Evolutionary conservation across 2,329 filamentous ascomycete species (phyloP).

Genomic region (Phaeophleospora eucalypticola): DNA sequence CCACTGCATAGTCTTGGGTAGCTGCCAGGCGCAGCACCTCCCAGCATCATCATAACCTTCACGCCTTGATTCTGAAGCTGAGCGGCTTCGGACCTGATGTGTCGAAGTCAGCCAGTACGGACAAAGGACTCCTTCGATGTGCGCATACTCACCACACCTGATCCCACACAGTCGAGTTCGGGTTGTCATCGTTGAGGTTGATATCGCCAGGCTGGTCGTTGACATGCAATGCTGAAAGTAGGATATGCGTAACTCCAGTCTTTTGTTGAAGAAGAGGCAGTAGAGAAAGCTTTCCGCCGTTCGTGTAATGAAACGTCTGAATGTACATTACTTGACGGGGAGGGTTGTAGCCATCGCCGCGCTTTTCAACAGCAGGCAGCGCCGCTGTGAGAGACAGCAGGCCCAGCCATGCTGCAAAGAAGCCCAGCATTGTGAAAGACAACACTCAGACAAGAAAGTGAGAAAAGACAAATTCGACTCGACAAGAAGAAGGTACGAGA

Average conservation of each 20-base stretch:
- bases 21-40: conserved; percentile 28
- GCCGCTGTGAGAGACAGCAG: conserved; percentile 13
- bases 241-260: conserved; percentile 28
- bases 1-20: conserved; percentile 27
- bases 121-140: not conserved
- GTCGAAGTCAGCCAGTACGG: not conserved
- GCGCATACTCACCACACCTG: conserved; percentile 17
- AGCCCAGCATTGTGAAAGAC: conserved; percentile 9
- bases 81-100: conserved; percentile 17
- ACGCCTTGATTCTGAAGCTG: conserved; percentile 25
- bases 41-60: conserved; percentile 33
- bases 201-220: conserved; percentile 25
- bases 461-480: not conserved
- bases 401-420: conserved; percentile 10
- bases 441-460: not conserved
- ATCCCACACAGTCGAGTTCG: conserved; percentile 21
- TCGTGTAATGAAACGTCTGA: conserved; percentile 25
- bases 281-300: conserved; percentile 24
- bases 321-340: conserved; percentile 25
- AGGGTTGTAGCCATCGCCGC: conserved; percentile 15
- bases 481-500: not conserved
- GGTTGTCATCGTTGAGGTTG: conserved; percentile 27
- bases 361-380: conserved; percentile 8
- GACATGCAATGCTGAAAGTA: conserved; percentile 29
- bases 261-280: conserved; percentile 25